Base-by-base conservation (phyloP, 2,329 filamentous ascomycete genomes). In the Cercospora janseana region DNA sequence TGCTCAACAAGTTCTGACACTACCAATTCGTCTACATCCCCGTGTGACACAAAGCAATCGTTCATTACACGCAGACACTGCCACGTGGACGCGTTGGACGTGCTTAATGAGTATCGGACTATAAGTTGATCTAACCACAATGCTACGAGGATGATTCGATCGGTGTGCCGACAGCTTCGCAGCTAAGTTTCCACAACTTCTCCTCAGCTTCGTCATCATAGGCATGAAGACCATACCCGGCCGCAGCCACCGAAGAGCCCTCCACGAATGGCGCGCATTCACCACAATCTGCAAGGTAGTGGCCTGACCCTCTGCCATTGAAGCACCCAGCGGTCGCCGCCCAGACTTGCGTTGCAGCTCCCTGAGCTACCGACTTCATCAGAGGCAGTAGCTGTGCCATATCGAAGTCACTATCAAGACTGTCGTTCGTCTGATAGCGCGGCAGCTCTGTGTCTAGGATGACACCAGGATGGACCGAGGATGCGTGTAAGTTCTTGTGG, bases 321-420 rank as follows among this genome's bases (percentile, higher is more conserved):
- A 69, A 43, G 37, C 51, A 31, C 18, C 49, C 52, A 0, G 60
- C 66, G 2, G 74, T 60, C 0, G 73, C 76, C 1, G 73, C 75
- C 67, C 69, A 75, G 1, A 77, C 67, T 3, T 68, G 67, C 10
- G 76, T 79, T 0, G 77, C 75, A 13, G 76, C 76, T 2, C 76
- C 77, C 56, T 79, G 77, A n/a, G 64, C 66, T 1, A 67, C 38
- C 47, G 45, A 43, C 27, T 59, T 57, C 46, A 49, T 40, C 34
- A 40, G 16, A 29, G 42, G 42, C 18, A 20, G 10, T 10, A 49
- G 16, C 13, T 49, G 34, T 13, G 16, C 41, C 24, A 44, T 29
- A 5, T 44, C 31, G 41, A 44, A 44, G 27, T 44, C 41, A 20
- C 27, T 31, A 20, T 44, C 27, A 31, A 44, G 41, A 20, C 41